These are phyloP conservation scores for Euptelea pleiosperma DNA, from an alignment of 164 flowering plant species.

Conservation along the genomic window DNA sequence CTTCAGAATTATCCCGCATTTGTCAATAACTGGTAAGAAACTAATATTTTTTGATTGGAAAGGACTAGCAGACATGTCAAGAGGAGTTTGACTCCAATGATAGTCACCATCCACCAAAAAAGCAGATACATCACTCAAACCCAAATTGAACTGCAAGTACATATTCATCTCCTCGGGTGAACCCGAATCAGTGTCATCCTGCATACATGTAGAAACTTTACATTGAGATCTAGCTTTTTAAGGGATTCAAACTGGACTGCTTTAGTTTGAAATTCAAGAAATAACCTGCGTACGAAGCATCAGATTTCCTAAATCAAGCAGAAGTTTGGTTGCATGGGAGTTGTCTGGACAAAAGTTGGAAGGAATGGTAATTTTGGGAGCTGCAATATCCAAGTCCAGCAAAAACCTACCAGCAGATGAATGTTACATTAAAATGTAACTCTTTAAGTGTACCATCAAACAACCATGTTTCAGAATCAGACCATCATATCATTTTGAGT, in stretches of 20 bases:
- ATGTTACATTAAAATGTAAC: neutral
- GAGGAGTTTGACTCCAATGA: conserved; percentile 47
- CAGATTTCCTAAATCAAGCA: conserved; percentile 90
- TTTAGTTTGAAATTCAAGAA: neutral
- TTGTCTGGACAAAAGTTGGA: conserved; percentile 76
- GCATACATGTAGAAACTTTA: conserved; percentile 19
- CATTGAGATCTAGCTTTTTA: neutral
- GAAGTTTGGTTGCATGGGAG: conserved; percentile 68
- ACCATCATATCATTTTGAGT: neutral
- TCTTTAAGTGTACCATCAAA: neutral
- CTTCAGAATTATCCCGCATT: conserved; percentile 71
- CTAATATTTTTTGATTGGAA: conserved; percentile 15
- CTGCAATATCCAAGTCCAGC: conserved; percentile 95
- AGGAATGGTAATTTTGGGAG: conserved; percentile 95
- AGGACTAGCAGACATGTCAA: conserved; percentile 23
- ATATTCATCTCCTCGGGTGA: conserved; percentile 47
- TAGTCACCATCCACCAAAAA: conserved; percentile 94
- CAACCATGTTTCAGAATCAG: neutral
- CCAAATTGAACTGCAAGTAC: conserved; percentile 83
- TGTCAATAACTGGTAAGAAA: conserved; percentile 85
- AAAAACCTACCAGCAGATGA: conserved; percentile 57
- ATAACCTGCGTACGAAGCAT: conserved; percentile 73
- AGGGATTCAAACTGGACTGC: conserved; percentile 4
- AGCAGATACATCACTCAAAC: conserved; percentile 91
- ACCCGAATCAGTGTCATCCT: conserved; percentile 59